Evolutionary conservation across 2,329 filamentous ascomycete species (phyloP), one percentile per base, ranked within the genome.

Genomic region (Sarocladium brachiariae): DNA sequence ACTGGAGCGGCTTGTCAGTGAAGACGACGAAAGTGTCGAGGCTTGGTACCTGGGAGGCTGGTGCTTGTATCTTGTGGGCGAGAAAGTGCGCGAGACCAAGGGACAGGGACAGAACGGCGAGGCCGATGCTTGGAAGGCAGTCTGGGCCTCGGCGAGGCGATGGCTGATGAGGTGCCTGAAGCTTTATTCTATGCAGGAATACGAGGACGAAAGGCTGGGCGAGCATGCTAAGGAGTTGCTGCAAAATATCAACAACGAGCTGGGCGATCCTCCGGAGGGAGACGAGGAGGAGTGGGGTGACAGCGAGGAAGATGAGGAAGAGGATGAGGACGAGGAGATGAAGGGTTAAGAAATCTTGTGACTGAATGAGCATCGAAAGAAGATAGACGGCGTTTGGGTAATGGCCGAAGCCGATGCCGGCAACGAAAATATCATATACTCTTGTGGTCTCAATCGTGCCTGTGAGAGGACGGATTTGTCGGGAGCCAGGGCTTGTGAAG

Each of bases 11-110:
- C 73, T 99, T 50, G 81, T 95, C 34, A 75, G 80, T 31, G 93
- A 99, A 64, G 92, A 99, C 58, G 95, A 99, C 63, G 79, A 87
- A 62, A 96, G 92, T 65, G 87, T 99, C 18, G 93, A 99, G 69
- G 87, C 89, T 16, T 96, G 91, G 90, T 99, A 99, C 70, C 76
- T 99, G 4, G 93, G 93, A 38, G 95, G 93, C 3, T 97, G 92
- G 88, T 91, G 89, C 59, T 76, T 95, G 57, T 89, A 89, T 64
- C 78, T 96, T 52, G 73, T 87, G 55, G 87, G 86, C 10, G 80
- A 87, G 65, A 87, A 85, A 73, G 72, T 81, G 60, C 65, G 68
- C 30, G 59, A 62, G 33, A 60, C 50, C 63, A 69, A 58, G 70
- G 57, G 60, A 51, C 62, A 58, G 5, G 25, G 19, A 60, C 71